These are phyloP conservation scores for Hippophae tibetana DNA, from an alignment of 306 rosid genomes.

Conservation along the genomic window DNA sequence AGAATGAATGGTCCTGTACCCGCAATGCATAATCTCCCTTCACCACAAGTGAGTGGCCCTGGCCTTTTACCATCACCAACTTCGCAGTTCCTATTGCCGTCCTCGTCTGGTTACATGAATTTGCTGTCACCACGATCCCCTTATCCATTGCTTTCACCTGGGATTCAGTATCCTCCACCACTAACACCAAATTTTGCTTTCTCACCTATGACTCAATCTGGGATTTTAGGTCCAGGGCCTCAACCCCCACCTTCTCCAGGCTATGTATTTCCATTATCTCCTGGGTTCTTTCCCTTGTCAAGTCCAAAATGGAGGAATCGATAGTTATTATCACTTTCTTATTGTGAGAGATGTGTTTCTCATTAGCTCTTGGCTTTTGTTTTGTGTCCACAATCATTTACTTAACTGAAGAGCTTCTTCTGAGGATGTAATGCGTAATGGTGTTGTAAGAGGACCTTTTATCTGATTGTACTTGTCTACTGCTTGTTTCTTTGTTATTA, in stretches of 20 bases:
- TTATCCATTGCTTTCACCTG: conserved; percentile 75
- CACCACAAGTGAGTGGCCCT: conserved; percentile 44
- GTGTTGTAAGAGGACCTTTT: conserved; percentile 27
- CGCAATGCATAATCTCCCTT: conserved; percentile 32
- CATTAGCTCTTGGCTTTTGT: conserved; percentile 17
- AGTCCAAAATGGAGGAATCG: conserved; percentile 90
- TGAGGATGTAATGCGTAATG: conserved; percentile 34
- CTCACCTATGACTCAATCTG: conserved; percentile 59
- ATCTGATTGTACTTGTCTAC: conserved; percentile 24
- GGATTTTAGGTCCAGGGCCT: conserved; percentile 94
- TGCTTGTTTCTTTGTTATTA: conserved; percentile 25
- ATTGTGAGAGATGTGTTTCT: conserved; percentile 24
- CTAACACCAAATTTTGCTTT: conserved; percentile 73
- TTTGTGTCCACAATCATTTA: not conserved
- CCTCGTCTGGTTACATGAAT: conserved; percentile 64
- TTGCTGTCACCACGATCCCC: conserved; percentile 71
- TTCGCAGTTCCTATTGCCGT: conserved; percentile 76
- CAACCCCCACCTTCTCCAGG: conserved; percentile 87
- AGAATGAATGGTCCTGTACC: conserved; percentile 37
- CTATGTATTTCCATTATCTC: conserved; percentile 58
- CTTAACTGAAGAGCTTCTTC: conserved; percentile 24
- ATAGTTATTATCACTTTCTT: conserved; percentile 15
- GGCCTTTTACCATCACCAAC: conserved; percentile 70
- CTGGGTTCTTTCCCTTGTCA: conserved; percentile 58
- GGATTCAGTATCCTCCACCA: conserved; percentile 64